Evolutionary conservation across 257 asterid species (phyloP), one percentile per base, ranked within the genome.

Genomic region (Solanum dulcamara): DNA sequence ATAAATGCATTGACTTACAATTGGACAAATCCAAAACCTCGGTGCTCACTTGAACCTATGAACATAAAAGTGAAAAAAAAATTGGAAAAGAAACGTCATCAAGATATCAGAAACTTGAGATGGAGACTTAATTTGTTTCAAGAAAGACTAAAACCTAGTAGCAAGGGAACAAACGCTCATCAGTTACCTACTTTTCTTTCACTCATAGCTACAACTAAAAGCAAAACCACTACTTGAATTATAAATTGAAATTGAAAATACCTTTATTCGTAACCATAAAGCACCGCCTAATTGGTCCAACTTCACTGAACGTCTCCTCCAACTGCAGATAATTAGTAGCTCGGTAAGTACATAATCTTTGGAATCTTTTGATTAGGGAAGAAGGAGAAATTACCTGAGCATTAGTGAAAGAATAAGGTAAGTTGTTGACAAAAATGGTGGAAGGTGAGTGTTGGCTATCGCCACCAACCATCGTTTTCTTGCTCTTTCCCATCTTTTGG

Each of bases 1-100:
- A 62, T 66, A 50, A 30, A 44, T 8, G 44, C 62, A 79, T 17
- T 22, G 24, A 89, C 98, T 91, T 92, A 95, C 99, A 94, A 97
- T 77, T 97, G 98, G 81, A 97, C 99, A 89, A 92, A 95, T 85
- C 98, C 99, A 89, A 92, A 93, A 68, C 98, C 99, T 17, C 96
- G 91, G 90, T 97, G 99, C 85, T 93, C 99, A 28, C 85, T 88
- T 15, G 98, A 88, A 46, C 99, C 98, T 97, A 74, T 40, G 72
- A 74, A 64, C 57, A 62, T 8, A 33, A 37, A 13, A 66, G 53
- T 10, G 62, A 10, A 59, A 32, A 59, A 32, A 9, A 57, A 32
- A 66, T 32, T 35, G 79, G 10, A 20, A 1, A 66, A 66, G n/a
- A 66, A 15, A 66, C n/a, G 18, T 66, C 2, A 62, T 14, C n/a